Percentiles rank a stretch among this genome's conserved stretches.
Evolutionary conservation across 495 filamentous ascomycete species (phyloP).

Genomic region (Filosporella fistucella): DNA sequence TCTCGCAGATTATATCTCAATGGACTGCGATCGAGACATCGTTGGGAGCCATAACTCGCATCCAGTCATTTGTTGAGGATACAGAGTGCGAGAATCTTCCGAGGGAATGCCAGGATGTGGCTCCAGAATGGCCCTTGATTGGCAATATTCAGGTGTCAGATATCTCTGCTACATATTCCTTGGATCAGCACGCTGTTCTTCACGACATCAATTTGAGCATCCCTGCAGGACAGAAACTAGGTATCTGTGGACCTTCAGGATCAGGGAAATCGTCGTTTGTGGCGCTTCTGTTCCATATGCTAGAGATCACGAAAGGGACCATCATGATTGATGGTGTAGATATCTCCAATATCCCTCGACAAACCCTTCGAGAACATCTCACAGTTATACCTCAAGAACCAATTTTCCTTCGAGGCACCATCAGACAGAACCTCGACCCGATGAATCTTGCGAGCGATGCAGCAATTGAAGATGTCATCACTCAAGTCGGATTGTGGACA

Average conservation of each 20-base stretch:
- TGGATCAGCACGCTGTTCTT: conserved; percentile 16
- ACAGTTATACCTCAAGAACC: conserved; percentile 38
- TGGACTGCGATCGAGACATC: conserved; percentile 49
- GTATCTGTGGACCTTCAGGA: conserved; percentile 11
- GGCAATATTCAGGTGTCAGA: conserved; percentile 27
- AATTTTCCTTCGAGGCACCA: conserved; percentile 25
- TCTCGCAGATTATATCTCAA: conserved; percentile 39
- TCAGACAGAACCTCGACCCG: conserved; percentile 20
- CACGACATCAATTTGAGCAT: conserved; percentile 24
- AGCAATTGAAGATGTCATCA: neutral
- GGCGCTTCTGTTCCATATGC: conserved; percentile 29
- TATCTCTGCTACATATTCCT: conserved; percentile 30
- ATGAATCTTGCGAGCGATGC: conserved; percentile 8
- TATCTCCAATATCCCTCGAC: conserved; percentile 25
- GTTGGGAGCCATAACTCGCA: conserved; percentile 43
- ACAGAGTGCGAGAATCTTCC: conserved; percentile 15
- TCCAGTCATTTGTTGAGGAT: conserved; percentile 33
- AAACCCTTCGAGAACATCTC: conserved; percentile 20
- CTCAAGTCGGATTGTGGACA: conserved; percentile 6
- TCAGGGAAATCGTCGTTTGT: conserved; percentile 29
- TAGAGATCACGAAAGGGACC: conserved; percentile 18
- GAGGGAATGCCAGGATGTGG: conserved; percentile 4
- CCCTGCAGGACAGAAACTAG: conserved; percentile 16
- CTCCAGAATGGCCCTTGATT: conserved; percentile 33
- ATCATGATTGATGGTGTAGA: conserved; percentile 24